phyloP scores from a whole-genome alignment of 2,329 filamentous ascomycete species.

The Cordyceps farinosa region DNA sequence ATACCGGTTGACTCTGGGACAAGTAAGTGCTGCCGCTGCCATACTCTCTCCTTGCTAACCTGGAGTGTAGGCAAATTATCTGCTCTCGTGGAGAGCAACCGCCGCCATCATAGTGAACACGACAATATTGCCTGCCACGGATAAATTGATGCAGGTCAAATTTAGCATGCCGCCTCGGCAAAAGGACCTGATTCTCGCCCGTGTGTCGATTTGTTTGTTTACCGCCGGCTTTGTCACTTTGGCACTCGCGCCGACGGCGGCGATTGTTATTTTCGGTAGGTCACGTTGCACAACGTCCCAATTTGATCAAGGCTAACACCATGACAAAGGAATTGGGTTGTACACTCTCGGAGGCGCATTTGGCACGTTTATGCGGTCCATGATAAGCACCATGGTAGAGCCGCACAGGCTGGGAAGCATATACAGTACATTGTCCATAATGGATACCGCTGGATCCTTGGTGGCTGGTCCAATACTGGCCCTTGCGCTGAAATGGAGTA shows the following conservation, averaged over 20 bases:
- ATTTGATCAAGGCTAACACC: not conserved
- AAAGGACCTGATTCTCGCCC: conserved; percentile 8
- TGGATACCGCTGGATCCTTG: conserved; percentile 3
- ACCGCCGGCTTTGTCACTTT: not conserved
- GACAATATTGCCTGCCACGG: not conserved
- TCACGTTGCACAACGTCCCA: not conserved
- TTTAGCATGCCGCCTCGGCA: not conserved
- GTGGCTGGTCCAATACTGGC: not conserved
- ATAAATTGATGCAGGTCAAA: conserved; percentile 1
- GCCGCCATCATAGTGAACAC: conserved; percentile 7
- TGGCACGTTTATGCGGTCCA: conserved; percentile 9
- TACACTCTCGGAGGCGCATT: conserved; percentile 14
- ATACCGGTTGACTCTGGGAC: conserved; percentile 4
- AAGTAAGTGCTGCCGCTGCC: not conserved
- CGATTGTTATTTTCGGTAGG: conserved; percentile 6
- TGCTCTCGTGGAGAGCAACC: conserved; percentile 10
- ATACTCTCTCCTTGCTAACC: not conserved
- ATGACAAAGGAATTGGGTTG: not conserved
- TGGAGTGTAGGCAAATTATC: conserved; percentile 4
- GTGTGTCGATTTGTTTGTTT: conserved; percentile 1
- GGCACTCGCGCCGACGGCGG: conserved; percentile 8
- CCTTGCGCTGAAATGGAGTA: conserved; percentile 1
- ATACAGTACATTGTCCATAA: conserved; percentile 1
- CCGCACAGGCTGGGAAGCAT: not conserved
- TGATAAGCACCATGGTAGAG: conserved; percentile 14